phyloP scores from a whole-genome alignment of 73 alveolate genomes.

The Uronychia setigera region DNA sequence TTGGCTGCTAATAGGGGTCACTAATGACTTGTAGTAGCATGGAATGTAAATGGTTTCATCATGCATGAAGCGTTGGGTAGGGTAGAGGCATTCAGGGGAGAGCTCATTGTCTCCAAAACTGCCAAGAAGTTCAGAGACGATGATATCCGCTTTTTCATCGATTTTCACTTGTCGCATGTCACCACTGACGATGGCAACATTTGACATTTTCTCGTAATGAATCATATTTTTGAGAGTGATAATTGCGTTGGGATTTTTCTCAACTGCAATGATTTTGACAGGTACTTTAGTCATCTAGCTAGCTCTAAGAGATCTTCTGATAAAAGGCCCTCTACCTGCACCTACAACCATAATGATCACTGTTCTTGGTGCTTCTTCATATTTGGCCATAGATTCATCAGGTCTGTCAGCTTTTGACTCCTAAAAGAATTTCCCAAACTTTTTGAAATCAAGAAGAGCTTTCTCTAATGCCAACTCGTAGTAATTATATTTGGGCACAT shows the following conservation, averaged over 20 bases:
- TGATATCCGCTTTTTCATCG: constrained; percentile 80
- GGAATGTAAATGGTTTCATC: constrained; percentile 83
- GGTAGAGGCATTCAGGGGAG: constrained; percentile 91
- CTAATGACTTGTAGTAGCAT: constrained; percentile 65
- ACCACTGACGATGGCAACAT: constrained; percentile 63
- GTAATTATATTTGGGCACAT: constrained; percentile 71
- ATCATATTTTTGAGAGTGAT: constrained; percentile 67
- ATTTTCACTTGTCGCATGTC: constrained; percentile 77
- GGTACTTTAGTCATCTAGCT: constrained; percentile 62
- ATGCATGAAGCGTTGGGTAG: constrained; percentile 73
- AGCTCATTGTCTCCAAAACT: constrained; percentile 97
- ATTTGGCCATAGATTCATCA: background rate
- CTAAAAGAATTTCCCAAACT: constrained; percentile 38
- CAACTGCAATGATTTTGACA: constrained; percentile 72
- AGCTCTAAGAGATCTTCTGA: constrained; percentile 83
- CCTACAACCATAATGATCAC: constrained; percentile 90
- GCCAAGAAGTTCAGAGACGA: constrained; percentile 92
- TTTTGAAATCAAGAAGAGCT: constrained; percentile 56
- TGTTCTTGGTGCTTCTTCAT: background rate
- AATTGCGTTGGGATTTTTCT: constrained; percentile 85
- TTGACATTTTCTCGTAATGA: constrained; percentile 52
- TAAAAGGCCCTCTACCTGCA: constrained; percentile 96
- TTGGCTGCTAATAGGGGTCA: constrained; percentile 78
- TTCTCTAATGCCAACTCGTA: constrained; percentile 72
- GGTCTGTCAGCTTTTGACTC: background rate